phyloP scores from a whole-genome alignment of 257 asterid genomes.

The Coffea canephora region DNA sequence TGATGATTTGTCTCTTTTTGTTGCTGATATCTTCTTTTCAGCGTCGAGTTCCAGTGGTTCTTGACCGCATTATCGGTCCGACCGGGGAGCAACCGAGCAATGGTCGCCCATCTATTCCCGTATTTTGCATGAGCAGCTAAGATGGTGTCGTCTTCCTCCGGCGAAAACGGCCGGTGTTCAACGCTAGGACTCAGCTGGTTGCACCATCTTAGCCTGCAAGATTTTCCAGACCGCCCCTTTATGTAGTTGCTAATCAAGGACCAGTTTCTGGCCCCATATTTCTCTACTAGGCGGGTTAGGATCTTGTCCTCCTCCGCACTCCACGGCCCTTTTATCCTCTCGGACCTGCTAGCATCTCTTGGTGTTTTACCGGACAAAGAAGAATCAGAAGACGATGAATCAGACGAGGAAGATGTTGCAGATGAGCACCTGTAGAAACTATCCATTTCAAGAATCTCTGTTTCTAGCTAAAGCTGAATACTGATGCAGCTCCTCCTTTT shows the following conservation, averaged over 20 bases:
- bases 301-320: constrained; percentile 86
- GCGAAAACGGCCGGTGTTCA: constrained; percentile 77
- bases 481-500: background rate
- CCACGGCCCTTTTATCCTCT: constrained; percentile 80
- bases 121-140: constrained; percentile 59
- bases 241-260: constrained; percentile 71
- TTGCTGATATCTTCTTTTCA: constrained; percentile 44
- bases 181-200: constrained; percentile 77
- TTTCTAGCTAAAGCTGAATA: background rate
- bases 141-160: constrained; percentile 63
- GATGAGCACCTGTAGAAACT: constrained; percentile 45
- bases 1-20: constrained; percentile 3
- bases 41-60: constrained; percentile 80
- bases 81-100: constrained; percentile 80
- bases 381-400: constrained; percentile 50
- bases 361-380: constrained; percentile 36
- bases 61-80: constrained; percentile 85
- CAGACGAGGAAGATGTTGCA: constrained; percentile 45
- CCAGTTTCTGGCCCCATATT: constrained; percentile 75
- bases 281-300: constrained; percentile 64
- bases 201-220: constrained; percentile 86
- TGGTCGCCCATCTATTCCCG: constrained; percentile 88
- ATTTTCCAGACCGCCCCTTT: constrained; percentile 76
- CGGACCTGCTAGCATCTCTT: constrained; percentile 23
- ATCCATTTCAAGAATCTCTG: constrained; percentile 29